Evolutionary conservation across 352 stramenopile species (phyloP).

Genomic region (Phytophthora colocasiae): DNA sequence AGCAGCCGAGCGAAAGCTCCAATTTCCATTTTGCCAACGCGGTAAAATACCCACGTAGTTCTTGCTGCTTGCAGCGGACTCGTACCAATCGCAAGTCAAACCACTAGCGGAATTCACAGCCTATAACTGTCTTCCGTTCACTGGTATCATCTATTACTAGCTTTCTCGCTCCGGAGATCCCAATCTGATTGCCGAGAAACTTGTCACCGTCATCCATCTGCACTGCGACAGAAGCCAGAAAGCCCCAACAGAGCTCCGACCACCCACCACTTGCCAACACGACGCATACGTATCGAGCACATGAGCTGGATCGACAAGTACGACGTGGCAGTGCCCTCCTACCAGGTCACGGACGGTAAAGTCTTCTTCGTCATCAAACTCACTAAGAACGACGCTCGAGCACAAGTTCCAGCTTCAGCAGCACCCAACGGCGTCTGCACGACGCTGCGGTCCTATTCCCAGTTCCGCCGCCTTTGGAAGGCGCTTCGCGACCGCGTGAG

Average conservation of each 20-base stretch:
- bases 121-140: slow-evolving; percentile 13
- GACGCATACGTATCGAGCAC: background rate
- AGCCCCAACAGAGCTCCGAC: background rate
- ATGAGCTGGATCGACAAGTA: slow-evolving; percentile 51
- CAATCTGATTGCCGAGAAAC: slow-evolving; percentile 18
- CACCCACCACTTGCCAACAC: slow-evolving; percentile 11
- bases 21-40: slow-evolving; percentile 31
- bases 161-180: too few relatives aligned
- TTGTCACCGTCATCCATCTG: slow-evolving; percentile 4
- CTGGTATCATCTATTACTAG: slow-evolving; percentile 10
- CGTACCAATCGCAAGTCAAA: slow-evolving; percentile 19
- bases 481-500: slow-evolving; percentile 36
- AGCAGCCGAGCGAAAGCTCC: background rate
- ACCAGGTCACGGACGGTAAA: slow-evolving; percentile 41
- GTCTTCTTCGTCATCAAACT: slow-evolving; percentile 43
- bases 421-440: slow-evolving; percentile 34
- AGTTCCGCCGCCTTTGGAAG: slow-evolving; percentile 71
- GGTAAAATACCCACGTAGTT: slow-evolving; percentile 29
- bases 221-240: slow-evolving; percentile 11
- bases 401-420: slow-evolving; percentile 17
- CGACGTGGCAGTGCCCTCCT: slow-evolving; percentile 41
- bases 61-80: slow-evolving; percentile 27
- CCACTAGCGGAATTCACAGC: background rate
- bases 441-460: slow-evolving; percentile 55
- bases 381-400: slow-evolving; percentile 31